A percentile compares a stretch with the other conserved stretches of the same genome.
Conservation (phyloP, 768 basidiomycete genomes). For the Inosperma sp. region DNA sequence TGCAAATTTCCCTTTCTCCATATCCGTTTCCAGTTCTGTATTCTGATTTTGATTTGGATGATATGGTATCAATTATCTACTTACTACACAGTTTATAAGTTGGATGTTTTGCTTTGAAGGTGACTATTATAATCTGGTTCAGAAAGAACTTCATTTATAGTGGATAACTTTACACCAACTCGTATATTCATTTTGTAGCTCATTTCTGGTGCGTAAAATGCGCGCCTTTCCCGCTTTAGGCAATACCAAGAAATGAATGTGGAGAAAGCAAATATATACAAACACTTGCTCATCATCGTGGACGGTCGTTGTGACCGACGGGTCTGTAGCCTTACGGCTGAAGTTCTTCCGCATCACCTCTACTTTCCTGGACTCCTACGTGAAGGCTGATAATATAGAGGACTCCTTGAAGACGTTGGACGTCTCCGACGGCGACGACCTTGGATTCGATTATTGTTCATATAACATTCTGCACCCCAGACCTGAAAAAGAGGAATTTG, state of each 20-base stretch:
- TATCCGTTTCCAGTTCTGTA: no score
- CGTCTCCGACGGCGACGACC: constrained; percentile 1
- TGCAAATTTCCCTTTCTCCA: no score
- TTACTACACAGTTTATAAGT: no score
- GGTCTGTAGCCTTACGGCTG: constrained; percentile 22
- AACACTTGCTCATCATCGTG: constrained; percentile 30
- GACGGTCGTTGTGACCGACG: constrained; percentile 23
- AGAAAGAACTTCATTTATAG: no score
- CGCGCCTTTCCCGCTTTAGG: constrained; percentile 5
- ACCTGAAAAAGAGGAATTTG: constrained; percentile 13
- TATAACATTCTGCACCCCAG: no score
- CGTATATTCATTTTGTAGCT: no score
- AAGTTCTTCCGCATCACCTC: constrained; percentile 16
- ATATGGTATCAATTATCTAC: no score
- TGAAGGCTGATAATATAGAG: constrained; percentile 10
- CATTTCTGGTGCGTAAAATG: no score
- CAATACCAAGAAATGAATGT: not conserved
- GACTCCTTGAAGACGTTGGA: constrained; percentile 2
- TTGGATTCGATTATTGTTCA: constrained; percentile 4
- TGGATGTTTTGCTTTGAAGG: no score
- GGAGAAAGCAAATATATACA: constrained; percentile 20
- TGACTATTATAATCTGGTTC: no score
- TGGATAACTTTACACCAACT: no score
- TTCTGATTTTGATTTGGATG: no score
- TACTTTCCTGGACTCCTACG: constrained; percentile 12